Evolutionary conservation across 2,329 filamentous ascomycete species (phyloP).

Genomic region (Alternaria solani): DNA sequence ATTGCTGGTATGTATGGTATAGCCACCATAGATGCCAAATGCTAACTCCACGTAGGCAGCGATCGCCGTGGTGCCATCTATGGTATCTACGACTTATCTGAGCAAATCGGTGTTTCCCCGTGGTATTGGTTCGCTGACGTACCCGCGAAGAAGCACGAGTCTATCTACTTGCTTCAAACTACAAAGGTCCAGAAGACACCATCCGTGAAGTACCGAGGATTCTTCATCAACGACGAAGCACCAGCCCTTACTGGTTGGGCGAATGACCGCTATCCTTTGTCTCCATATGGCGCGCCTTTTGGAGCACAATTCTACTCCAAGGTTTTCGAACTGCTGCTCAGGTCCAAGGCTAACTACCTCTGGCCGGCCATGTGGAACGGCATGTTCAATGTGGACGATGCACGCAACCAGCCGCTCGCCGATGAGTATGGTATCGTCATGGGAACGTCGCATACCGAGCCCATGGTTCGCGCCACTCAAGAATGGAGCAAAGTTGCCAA

Average conservation of each 20-base stretch:
- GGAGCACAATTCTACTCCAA: slow-evolving; percentile 72
- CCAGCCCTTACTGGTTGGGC: slow-evolving; percentile 74
- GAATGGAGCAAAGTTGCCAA: slow-evolving; percentile 59
- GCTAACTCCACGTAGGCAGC: slow-evolving; percentile 51
- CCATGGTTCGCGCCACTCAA: slow-evolving; percentile 68
- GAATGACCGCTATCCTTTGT: slow-evolving; percentile 60
- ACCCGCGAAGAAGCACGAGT: slow-evolving; percentile 58
- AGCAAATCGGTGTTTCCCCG: slow-evolving; percentile 76
- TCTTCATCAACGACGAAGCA: slow-evolving; percentile 76
- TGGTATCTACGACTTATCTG: slow-evolving; percentile 74
- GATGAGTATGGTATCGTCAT: slow-evolving; percentile 79
- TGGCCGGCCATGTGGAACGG: slow-evolving; percentile 77
- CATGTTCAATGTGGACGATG: slow-evolving; percentile 77
- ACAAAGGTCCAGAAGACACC: slow-evolving; percentile 67
- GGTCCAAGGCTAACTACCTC: slow-evolving; percentile 75
- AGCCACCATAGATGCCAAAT: background rate
- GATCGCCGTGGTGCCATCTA: slow-evolving; percentile 74
- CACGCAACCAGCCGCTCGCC: slow-evolving; percentile 71
- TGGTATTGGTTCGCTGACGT: slow-evolving; percentile 76
- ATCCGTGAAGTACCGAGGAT: slow-evolving; percentile 71
- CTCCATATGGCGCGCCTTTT: slow-evolving; percentile 53
- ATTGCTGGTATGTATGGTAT: slow-evolving; percentile 61
- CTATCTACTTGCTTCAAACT: slow-evolving; percentile 64
- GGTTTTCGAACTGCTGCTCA: slow-evolving; percentile 75
- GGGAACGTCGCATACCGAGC: slow-evolving; percentile 76